These are phyloP conservation scores for Cadophora sp. DNA, from an alignment of 2,329 filamentous ascomycete genomes.

Conservation along the genomic window DNA sequence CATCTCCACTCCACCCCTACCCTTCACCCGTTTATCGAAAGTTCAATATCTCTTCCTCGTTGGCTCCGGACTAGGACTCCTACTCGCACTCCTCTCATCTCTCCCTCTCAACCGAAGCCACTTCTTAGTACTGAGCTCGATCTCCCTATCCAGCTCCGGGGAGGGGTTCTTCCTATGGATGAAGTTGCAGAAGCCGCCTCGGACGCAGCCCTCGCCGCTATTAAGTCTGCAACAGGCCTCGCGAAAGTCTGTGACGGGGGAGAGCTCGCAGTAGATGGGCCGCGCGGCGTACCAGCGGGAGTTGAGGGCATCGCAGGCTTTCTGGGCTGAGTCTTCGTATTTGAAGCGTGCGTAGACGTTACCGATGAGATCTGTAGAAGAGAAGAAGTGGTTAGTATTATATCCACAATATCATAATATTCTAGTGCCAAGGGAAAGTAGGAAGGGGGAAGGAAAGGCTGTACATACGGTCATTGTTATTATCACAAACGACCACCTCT, in stretches of 20 bases:
- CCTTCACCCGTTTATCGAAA: too few species aligned
- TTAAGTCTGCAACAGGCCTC: slow-evolving; percentile 97
- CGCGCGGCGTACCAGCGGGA: slow-evolving; percentile 95
- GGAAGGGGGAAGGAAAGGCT: slow-evolving; percentile 7
- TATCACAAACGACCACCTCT: slow-evolving; percentile 98
- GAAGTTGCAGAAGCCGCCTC: slow-evolving; percentile 98
- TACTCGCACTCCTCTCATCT: slow-evolving; percentile 80
- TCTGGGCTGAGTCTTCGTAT: slow-evolving; percentile 95
- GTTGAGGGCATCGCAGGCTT: slow-evolving; percentile 93
- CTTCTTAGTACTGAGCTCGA: slow-evolving; percentile 92
- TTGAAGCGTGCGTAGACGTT: slow-evolving; percentile 99
- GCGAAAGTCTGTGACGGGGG: slow-evolving; percentile 95
- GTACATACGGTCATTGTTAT: slow-evolving; percentile 81
- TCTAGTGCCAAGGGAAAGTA: too few species aligned
- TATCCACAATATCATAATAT: too few species aligned
- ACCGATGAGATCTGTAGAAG: slow-evolving; percentile 79
- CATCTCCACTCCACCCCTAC: neutral
- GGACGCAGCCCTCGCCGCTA: slow-evolving; percentile 91
- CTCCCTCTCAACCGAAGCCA: slow-evolving; percentile 87
- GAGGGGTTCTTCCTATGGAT: slow-evolving; percentile 97
- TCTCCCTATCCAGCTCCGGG: slow-evolving; percentile 85
- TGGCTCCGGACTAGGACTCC: slow-evolving; percentile 88
- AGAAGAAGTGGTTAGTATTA: slow-evolving; percentile 4
- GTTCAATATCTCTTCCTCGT: slow-evolving; percentile 70
- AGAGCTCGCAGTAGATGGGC: slow-evolving; percentile 97